Percentiles rank a stretch among this genome's conserved stretches.
phyloP scores from a whole-genome alignment of 2,329 filamentous ascomycete genomes.

The Zarea fungicola region DNA sequence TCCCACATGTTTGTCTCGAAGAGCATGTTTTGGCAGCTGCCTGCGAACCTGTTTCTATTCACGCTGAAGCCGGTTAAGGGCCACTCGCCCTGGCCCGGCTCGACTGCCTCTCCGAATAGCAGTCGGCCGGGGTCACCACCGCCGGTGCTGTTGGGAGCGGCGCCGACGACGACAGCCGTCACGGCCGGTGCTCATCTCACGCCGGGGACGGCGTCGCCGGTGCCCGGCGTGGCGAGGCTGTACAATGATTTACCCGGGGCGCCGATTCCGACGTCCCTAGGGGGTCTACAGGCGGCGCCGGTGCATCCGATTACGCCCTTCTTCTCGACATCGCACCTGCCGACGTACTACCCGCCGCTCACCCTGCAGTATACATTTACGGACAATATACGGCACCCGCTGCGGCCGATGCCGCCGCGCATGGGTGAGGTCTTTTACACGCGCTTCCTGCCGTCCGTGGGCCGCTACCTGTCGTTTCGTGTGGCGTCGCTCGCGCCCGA shows the following conservation, averaged over 20 bases:
- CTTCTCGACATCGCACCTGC: conserved; percentile 75
- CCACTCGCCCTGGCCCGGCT: conserved; percentile 38
- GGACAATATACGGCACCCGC: conserved; percentile 73
- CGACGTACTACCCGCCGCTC: conserved; percentile 83
- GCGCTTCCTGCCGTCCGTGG: conserved; percentile 74
- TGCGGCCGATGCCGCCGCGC: conserved; percentile 80
- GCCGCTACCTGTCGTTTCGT: conserved; percentile 83
- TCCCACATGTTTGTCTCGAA: conserved; percentile 72
- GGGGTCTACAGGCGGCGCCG: conserved; percentile 19
- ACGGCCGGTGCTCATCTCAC: conserved; percentile 16
- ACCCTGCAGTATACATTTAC: conserved; percentile 78
- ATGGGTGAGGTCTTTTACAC: conserved; percentile 91
- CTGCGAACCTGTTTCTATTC: conserved; percentile 82
- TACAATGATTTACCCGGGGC: conserved; percentile 35
- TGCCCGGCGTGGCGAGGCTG: conserved; percentile 15
- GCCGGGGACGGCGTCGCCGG: conserved; percentile 13
- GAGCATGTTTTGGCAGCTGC: conserved; percentile 86
- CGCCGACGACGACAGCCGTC: too few relatives aligned
- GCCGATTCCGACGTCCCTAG: conserved; percentile 28
- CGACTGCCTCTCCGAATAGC: conserved; percentile 47
- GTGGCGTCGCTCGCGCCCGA: conserved; percentile 66
- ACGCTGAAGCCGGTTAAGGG: conserved; percentile 59
- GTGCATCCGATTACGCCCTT: conserved; percentile 61
- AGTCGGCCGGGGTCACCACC: conserved; percentile 51
- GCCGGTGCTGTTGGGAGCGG: too few relatives aligned